A percentile compares a stretch with the other conserved stretches of the same genome.
phyloP scores from a whole-genome alignment of 805 yeast species.

The Metschnikowia drakensbergensis region DNA sequence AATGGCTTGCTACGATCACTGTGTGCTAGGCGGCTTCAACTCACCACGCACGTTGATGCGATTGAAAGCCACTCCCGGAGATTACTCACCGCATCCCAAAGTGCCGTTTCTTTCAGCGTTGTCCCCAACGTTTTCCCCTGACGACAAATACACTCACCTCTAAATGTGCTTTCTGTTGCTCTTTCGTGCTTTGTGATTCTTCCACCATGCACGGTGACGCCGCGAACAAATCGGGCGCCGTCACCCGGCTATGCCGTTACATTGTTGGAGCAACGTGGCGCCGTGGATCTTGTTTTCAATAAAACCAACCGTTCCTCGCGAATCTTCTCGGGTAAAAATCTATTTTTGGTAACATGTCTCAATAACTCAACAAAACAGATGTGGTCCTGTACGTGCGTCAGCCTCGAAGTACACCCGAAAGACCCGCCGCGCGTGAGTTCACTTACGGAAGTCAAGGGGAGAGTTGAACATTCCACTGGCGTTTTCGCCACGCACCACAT shows the following conservation, averaged over 20 bases:
- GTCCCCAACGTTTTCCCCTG: constrained; percentile 1
- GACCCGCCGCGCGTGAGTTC: not conserved
- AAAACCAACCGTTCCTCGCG: not conserved
- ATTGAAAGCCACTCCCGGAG: not conserved
- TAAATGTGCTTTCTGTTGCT: not conserved
- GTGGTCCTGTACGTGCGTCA: not conserved
- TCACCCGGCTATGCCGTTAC: not conserved
- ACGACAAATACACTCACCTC: not conserved
- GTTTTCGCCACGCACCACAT: too few relatives aligned
- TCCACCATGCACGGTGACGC: not conserved
- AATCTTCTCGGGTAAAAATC: not conserved
- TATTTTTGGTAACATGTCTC: not conserved
- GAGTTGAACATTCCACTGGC: too few relatives aligned
- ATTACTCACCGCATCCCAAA: not conserved
- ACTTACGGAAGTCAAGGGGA: not conserved
- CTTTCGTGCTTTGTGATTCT: not conserved
- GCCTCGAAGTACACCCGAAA: not conserved
- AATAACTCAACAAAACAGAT: not conserved
- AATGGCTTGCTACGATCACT: not conserved
- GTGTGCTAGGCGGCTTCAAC: too few relatives aligned
- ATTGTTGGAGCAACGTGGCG: not conserved
- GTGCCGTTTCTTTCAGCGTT: not conserved
- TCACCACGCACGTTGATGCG: not conserved
- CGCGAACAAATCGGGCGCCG: not conserved
- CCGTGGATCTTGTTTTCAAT: not conserved